A percentile compares a stretch with the other conserved stretches of the same genome.
phyloP scores from a whole-genome alignment of 768 basidiomycete genomes.

The Rhizopogon rudus region DNA sequence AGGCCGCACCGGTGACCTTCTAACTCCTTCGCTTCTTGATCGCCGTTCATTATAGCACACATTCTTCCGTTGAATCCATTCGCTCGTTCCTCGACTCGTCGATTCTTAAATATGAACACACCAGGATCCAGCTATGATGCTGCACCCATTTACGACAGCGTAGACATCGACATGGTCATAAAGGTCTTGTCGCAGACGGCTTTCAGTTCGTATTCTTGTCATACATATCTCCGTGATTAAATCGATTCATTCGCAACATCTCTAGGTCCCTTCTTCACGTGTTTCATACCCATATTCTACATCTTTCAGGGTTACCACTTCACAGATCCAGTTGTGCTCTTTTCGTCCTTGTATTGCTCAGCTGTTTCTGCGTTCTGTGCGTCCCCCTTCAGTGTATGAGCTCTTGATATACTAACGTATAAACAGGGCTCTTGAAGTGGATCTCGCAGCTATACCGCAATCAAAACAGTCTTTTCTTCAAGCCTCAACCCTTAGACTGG shows the following conservation, averaged over 20 bases:
- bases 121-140: slow-evolving; percentile 25
- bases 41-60: neutral
- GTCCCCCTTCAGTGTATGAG: slow-evolving; percentile 22
- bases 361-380: slow-evolving; percentile 62
- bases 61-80: neutral
- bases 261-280: slow-evolving; percentile 79
- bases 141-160: slow-evolving; percentile 56
- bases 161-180: slow-evolving; percentile 74
- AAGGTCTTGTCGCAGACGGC: slow-evolving; percentile 75
- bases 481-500: slow-evolving; percentile 70
- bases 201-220: slow-evolving; percentile 56
- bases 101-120: slow-evolving; percentile 11
- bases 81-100: no score
- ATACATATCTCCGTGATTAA: neutral
- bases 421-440: slow-evolving; percentile 65
- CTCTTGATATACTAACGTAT: slow-evolving; percentile 2
- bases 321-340: slow-evolving; percentile 47
- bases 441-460: slow-evolving; percentile 71
- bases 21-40: no score
- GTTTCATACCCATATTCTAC: slow-evolving; percentile 75
- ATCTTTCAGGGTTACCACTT: slow-evolving; percentile 60
- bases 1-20: no score
- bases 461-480: slow-evolving; percentile 59
- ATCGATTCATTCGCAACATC: slow-evolving; percentile 1
- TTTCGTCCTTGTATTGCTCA: slow-evolving; percentile 51